Evolutionary conservation across 164 flowering plant genomes (phyloP).

Genomic region (Kingdonia uniflora): DNA sequence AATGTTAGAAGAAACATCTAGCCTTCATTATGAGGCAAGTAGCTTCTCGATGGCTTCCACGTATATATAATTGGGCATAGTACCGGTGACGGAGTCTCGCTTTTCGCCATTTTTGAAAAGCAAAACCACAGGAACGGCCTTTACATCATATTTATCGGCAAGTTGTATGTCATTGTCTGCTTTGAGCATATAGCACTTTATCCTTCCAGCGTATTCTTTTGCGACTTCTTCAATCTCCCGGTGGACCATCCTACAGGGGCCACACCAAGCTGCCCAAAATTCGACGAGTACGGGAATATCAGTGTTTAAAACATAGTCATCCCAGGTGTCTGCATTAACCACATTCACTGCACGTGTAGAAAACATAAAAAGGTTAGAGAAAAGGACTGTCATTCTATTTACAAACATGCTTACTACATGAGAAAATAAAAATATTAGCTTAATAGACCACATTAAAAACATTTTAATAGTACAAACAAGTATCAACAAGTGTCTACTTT

Average conservation of each 20-base stretch:
- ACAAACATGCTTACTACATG: too few relatives aligned
- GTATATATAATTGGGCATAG: slow-evolving; percentile 77
- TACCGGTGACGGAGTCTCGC: slow-evolving; percentile 51
- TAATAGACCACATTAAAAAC: too few relatives aligned
- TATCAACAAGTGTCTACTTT: too few relatives aligned
- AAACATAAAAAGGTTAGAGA: background rate
- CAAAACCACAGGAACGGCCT: slow-evolving; percentile 79
- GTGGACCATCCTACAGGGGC: slow-evolving; percentile 90
- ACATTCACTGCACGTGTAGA: slow-evolving; percentile 38
- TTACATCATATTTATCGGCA: slow-evolving; percentile 56
- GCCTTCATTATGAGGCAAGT: slow-evolving; percentile 23
- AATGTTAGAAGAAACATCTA: too few relatives aligned
- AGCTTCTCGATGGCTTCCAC: slow-evolving; percentile 62
- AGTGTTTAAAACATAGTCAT: slow-evolving; percentile 39
- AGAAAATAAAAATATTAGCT: too few relatives aligned
- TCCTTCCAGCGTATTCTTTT: slow-evolving; percentile 50
- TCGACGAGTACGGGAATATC: slow-evolving; percentile 74
- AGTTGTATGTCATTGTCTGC: slow-evolving; percentile 43
- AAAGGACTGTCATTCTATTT: too few relatives aligned
- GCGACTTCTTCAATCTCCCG: slow-evolving; percentile 76
- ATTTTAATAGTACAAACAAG: too few relatives aligned
- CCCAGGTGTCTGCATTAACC: slow-evolving; percentile 67
- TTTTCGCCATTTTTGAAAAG: slow-evolving; percentile 75
- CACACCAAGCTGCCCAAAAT: slow-evolving; percentile 92
- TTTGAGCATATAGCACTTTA: slow-evolving; percentile 55